Conservation (phyloP, 352 stramenopile genomes). For the Phytophthora foliorum region DNA sequence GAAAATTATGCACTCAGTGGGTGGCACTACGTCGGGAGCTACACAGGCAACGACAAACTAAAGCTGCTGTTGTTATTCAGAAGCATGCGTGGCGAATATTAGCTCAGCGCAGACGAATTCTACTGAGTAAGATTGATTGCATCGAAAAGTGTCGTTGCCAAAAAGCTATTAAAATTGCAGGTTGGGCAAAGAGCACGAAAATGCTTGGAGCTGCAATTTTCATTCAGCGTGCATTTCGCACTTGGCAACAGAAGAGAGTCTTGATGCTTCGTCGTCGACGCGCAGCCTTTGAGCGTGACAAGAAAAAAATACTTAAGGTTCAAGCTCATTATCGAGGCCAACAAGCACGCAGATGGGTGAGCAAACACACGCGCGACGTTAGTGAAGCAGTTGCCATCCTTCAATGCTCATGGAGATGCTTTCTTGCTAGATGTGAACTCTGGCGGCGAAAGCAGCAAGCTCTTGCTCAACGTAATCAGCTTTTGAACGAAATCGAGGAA, state of each 20-base stretch:
- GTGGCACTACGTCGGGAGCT: conserved; percentile 53
- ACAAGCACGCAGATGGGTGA: conserved; percentile 40
- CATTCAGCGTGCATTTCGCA: conserved; percentile 55
- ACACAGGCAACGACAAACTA: conserved; percentile 36
- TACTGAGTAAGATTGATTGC: conserved; percentile 54
- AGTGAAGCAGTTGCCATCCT: conserved; percentile 40
- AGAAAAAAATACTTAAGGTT: conserved; percentile 58
- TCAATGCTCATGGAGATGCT: conserved; percentile 66
- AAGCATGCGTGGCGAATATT: conserved; percentile 41
- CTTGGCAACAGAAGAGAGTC: conserved; percentile 49
- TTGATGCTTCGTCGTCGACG: conserved; percentile 50
- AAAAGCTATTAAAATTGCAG: conserved; percentile 16
- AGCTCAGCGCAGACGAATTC: conserved; percentile 35
- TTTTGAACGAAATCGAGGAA: conserved; percentile 36
- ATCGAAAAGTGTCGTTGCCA: conserved; percentile 29
- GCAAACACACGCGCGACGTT: conserved; percentile 35
- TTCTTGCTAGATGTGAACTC: conserved; percentile 32
- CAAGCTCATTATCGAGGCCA: conserved; percentile 64
- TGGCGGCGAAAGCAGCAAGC: conserved; percentile 3
- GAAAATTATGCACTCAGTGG: conserved; percentile 55
- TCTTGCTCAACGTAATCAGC: conserved; percentile 26
- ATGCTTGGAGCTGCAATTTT: conserved; percentile 51
- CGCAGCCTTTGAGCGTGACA: conserved; percentile 73
- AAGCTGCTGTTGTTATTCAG: conserved; percentile 62
- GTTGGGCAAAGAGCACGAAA: conserved; percentile 15